Percentiles rank a stretch among this genome's conserved stretches.
phyloP scores from a whole-genome alignment of 345 rosid species.

The Brassica carinata region DNA sequence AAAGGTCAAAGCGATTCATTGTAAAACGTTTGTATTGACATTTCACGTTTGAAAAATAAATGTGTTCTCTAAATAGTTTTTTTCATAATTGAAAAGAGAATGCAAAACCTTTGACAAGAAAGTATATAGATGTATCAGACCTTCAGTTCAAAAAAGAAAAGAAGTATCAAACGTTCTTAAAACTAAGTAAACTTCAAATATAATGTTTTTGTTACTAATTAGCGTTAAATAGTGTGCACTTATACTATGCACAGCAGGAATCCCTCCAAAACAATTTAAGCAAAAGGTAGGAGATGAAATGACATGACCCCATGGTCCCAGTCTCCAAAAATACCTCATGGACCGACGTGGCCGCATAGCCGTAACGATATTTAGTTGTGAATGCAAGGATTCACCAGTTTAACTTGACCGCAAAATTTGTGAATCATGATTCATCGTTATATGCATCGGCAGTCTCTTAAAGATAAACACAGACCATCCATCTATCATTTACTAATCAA shows the following conservation, averaged over 20 bases:
- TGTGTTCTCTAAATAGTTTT: neutral
- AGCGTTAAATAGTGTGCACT: neutral
- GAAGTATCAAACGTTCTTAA: neutral
- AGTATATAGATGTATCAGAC: neutral
- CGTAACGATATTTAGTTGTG: neutral
- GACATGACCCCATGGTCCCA: constrained; percentile 25
- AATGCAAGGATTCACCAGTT: constrained; percentile 2
- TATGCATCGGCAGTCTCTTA: neutral
- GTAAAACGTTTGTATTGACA: neutral
- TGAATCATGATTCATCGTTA: neutral
- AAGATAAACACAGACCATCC: constrained; percentile 1
- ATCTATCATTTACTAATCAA: too few relatives aligned
- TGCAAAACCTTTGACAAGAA: neutral
- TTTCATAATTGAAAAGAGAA: neutral
- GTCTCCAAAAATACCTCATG: neutral
- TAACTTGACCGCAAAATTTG: neutral
- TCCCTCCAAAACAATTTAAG: constrained; percentile 36
- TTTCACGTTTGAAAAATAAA: neutral
- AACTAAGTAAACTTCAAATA: neutral
- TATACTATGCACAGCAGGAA: neutral
- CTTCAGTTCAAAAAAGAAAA: neutral
- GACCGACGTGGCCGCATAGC: constrained; percentile 7
- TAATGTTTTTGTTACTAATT: neutral
- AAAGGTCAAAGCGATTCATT: neutral
- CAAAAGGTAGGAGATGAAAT: constrained; percentile 21